Evolutionary conservation across 2,329 filamentous ascomycete genomes (phyloP).

Genomic region (Sarocladium oryzae): DNA sequence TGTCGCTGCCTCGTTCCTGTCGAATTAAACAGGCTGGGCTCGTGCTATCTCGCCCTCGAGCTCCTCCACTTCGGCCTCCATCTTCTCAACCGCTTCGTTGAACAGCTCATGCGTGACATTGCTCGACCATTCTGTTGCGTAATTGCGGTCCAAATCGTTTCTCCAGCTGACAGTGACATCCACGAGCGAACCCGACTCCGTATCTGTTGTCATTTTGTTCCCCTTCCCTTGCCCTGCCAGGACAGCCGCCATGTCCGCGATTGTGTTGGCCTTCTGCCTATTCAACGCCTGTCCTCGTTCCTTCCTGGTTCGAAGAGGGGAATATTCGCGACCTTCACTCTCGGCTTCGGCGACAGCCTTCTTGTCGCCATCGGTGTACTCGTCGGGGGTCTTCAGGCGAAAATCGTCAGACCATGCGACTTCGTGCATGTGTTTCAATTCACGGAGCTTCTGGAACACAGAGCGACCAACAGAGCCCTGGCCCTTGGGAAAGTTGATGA

Average conservation of each 20-base stretch:
- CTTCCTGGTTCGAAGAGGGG: slow-evolving; percentile 26
- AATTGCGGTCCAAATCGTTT: slow-evolving; percentile 39
- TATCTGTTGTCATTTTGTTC: slow-evolving; percentile 32
- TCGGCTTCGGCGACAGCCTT: slow-evolving; percentile 24
- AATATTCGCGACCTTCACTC: slow-evolving; percentile 25
- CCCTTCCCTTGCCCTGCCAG: slow-evolving; percentile 45
- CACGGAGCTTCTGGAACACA: slow-evolving; percentile 57
- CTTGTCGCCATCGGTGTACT: slow-evolving; percentile 27
- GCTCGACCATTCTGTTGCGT: slow-evolving; percentile 41
- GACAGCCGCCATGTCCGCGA: slow-evolving; percentile 58
- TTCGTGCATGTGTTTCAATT: slow-evolving; percentile 57
- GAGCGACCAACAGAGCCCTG: slow-evolving; percentile 48
- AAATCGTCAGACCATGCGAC: slow-evolving; percentile 50
- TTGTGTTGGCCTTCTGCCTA: slow-evolving; percentile 53
- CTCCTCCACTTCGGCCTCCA: slow-evolving; percentile 9
- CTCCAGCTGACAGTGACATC: slow-evolving; percentile 45
- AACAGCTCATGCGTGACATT: slow-evolving; percentile 48
- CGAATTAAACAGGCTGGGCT: not conserved
- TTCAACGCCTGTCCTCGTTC: slow-evolving; percentile 48
- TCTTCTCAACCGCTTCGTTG: slow-evolving; percentile 14
- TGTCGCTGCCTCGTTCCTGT: not conserved
- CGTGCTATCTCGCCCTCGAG: not conserved
- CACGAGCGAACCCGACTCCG: slow-evolving; percentile 23
- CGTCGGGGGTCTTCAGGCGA: slow-evolving; percentile 29
- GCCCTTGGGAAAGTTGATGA: slow-evolving; percentile 50